Evolutionary conservation across 2,329 filamentous ascomycete genomes (phyloP).

Genomic region (Domatiomyces globalis): DNA sequence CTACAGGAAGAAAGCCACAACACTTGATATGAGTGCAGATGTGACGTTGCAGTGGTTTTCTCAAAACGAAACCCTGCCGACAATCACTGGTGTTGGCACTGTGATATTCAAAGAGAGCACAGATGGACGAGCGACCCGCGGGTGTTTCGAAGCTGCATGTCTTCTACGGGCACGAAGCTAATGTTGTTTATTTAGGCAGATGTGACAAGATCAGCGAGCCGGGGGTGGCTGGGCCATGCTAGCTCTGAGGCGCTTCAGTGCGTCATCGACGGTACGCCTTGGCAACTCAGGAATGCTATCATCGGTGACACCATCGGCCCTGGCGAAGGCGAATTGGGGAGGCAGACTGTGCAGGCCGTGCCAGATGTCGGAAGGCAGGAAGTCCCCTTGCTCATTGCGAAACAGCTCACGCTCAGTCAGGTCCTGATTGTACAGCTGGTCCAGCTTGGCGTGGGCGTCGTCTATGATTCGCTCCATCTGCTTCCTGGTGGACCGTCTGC

Average conservation of each 20-base stretch:
- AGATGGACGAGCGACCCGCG: slow-evolving; percentile 23
- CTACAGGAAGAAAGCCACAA: slow-evolving; percentile 5
- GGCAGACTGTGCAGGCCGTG: slow-evolving; percentile 46
- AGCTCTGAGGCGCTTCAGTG: slow-evolving; percentile 26
- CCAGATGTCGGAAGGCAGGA: slow-evolving; percentile 78
- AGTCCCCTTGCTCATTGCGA: slow-evolving; percentile 68
- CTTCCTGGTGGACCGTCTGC: slow-evolving; percentile 58
- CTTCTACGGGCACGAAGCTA: neutral
- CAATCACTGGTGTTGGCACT: slow-evolving; percentile 10
- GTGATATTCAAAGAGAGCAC: slow-evolving; percentile 51
- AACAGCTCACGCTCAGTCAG: slow-evolving; percentile 61
- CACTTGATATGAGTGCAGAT: slow-evolving; percentile 12
- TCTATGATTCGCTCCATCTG: slow-evolving; percentile 60
- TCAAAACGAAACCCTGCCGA: neutral
- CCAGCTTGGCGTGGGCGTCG: slow-evolving; percentile 63
- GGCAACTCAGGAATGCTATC: slow-evolving; percentile 31
- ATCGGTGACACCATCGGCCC: slow-evolving; percentile 34
- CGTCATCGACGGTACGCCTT: slow-evolving; percentile 29
- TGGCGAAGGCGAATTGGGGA: slow-evolving; percentile 26
- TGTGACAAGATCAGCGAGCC: neutral
- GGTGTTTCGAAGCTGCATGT: slow-evolving; percentile 9
- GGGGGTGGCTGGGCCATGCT: neutral
- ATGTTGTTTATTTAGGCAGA: neutral
- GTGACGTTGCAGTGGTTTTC: neutral
- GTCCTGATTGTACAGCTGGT: slow-evolving; percentile 62